A percentile compares a stretch with the other conserved stretches of the same genome.
Evolutionary conservation across 2,329 filamentous ascomycete genomes (phyloP).

Genomic region (Lachnellula willkommii): DNA sequence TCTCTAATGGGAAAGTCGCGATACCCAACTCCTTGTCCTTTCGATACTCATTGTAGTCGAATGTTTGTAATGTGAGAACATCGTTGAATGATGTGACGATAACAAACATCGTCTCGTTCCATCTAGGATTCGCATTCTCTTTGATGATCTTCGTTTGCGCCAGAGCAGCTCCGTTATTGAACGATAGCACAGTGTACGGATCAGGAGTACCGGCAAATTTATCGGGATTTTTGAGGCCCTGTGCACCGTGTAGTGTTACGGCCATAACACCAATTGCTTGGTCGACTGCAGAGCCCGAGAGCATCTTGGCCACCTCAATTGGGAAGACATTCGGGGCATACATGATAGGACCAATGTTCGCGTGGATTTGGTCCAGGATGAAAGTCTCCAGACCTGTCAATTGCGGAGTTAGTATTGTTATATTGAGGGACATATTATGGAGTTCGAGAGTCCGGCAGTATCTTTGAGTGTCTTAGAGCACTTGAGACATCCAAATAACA

Average conservation of each 20-base stretch:
- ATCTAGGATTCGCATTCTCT: conserved; percentile 80
- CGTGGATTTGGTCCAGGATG: conserved; percentile 94
- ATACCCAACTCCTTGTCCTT: conserved; percentile 94
- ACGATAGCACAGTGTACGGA: conserved; percentile 78
- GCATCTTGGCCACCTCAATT: conserved; percentile 97
- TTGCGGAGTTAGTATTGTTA: too few species aligned
- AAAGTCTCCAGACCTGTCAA: conserved; percentile 63
- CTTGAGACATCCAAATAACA: too few species aligned
- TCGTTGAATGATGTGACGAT: conserved; percentile 91
- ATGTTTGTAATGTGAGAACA: conserved; percentile 75
- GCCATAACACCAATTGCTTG: conserved; percentile 93
- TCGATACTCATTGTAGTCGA: conserved; percentile 90
- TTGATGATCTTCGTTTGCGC: conserved; percentile 84
- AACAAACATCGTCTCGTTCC: conserved; percentile 96
- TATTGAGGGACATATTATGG: too few species aligned
- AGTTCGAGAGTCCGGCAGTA: too few species aligned
- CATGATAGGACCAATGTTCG: conserved; percentile 93
- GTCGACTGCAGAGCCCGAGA: conserved; percentile 88
- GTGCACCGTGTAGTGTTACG: conserved; percentile 82
- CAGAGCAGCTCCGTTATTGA: conserved; percentile 77
- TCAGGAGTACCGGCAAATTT: conserved; percentile 89
- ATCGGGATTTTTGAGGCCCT: conserved; percentile 90
- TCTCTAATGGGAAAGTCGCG: conserved; percentile 79
- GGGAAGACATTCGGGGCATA: conserved; percentile 97
- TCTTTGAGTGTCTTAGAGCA: too few species aligned